phyloP scores from a whole-genome alignment of 768 basidiomycete genomes.

The Pulveroboletus sp. region DNA sequence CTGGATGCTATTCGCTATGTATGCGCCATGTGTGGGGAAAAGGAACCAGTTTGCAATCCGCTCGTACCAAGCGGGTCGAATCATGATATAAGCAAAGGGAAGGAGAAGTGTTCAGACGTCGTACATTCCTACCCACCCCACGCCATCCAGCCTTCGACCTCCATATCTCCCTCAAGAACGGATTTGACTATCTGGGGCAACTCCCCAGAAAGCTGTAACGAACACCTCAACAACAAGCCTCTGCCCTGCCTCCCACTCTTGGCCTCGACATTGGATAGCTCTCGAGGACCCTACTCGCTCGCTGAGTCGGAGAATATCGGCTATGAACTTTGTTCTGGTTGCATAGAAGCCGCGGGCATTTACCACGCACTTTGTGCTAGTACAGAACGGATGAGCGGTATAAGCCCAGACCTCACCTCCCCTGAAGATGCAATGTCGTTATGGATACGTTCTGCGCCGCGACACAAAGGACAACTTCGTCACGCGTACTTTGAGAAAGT shows the following conservation, averaged over 20 bases:
- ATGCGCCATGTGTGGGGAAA: constrained; percentile 84
- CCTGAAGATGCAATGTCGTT: constrained; percentile 54
- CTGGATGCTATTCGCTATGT: constrained; percentile 87
- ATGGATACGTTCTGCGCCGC: constrained; percentile 65
- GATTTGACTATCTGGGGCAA: constrained; percentile 15
- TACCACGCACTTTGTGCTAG: constrained; percentile 66
- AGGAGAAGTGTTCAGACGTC: constrained; percentile 31
- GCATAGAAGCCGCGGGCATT: constrained; percentile 74
- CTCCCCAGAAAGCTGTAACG: constrained; percentile 12
- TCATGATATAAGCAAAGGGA: constrained; percentile 40
- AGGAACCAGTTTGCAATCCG: constrained; percentile 38
- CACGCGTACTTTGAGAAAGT: constrained; percentile 86
- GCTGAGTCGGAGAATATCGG: constrained; percentile 34
- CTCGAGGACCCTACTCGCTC: constrained; percentile 1
- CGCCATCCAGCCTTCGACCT: constrained; percentile 26
- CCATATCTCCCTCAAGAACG: constrained; percentile 14
- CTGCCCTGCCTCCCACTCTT: constrained; percentile 41
- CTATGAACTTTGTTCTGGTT: constrained; percentile 81
- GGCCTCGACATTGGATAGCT: constrained; percentile 9
- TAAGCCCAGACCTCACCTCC: constrained; percentile 40
- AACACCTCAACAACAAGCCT: constrained; percentile 35
- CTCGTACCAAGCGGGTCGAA: constrained; percentile 6
- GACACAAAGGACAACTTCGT: constrained; percentile 67
- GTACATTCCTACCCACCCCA: constrained; percentile 33
- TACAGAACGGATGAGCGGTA: constrained; percentile 26